A percentile compares a stretch with the other conserved stretches of the same genome.
These are phyloP conservation scores for Candida smagusa DNA, from an alignment of 1,139 yeast species.

Conservation along the genomic window DNA sequence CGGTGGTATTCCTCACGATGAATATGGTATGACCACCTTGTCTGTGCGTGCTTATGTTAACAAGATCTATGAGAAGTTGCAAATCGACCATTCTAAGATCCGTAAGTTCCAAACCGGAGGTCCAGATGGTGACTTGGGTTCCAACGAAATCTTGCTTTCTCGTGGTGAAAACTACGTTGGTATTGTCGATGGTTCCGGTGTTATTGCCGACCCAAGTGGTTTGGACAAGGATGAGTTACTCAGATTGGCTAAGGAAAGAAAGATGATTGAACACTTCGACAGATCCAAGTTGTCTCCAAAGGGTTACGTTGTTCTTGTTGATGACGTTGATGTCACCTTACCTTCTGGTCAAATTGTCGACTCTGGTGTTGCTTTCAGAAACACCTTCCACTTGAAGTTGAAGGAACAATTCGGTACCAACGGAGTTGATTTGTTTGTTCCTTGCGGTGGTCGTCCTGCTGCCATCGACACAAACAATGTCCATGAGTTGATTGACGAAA, in stretches of 20 bases:
- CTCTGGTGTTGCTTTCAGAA: slow-evolving; percentile 91
- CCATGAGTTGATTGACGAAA: slow-evolving; percentile 62
- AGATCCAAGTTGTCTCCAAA: slow-evolving; percentile 58
- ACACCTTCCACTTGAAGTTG: slow-evolving; percentile 78
- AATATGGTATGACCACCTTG: slow-evolving; percentile 94
- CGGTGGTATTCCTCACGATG: slow-evolving; percentile 99
- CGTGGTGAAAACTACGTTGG: slow-evolving; percentile 81
- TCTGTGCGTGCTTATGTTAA: slow-evolving; percentile 92
- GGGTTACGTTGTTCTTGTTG: slow-evolving; percentile 84
- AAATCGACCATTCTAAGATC: slow-evolving; percentile 54
- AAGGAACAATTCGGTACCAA: slow-evolving; percentile 59
- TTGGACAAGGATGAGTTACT: slow-evolving; percentile 74
- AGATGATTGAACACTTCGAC: slow-evolving; percentile 73
- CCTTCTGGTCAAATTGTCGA: slow-evolving; percentile 76
- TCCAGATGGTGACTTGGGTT: slow-evolving; percentile 97
- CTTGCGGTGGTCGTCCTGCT: slow-evolving; percentile 99
- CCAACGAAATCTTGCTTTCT: slow-evolving; percentile 87
- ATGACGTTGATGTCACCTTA: slow-evolving; percentile 73
- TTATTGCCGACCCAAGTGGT: slow-evolving; percentile 87
- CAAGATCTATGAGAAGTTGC: slow-evolving; percentile 78
- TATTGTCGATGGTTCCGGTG: slow-evolving; percentile 95
- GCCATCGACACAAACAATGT: slow-evolving; percentile 91
- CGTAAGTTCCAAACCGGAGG: slow-evolving; percentile 96
- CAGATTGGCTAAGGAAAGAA: slow-evolving; percentile 74
- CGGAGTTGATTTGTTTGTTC: slow-evolving; percentile 80